Percentiles rank a stretch among this genome's conserved stretches.
Evolutionary conservation across 2,329 filamentous ascomycete genomes (phyloP).

Genomic region (Paecilomyces variotii): DNA sequence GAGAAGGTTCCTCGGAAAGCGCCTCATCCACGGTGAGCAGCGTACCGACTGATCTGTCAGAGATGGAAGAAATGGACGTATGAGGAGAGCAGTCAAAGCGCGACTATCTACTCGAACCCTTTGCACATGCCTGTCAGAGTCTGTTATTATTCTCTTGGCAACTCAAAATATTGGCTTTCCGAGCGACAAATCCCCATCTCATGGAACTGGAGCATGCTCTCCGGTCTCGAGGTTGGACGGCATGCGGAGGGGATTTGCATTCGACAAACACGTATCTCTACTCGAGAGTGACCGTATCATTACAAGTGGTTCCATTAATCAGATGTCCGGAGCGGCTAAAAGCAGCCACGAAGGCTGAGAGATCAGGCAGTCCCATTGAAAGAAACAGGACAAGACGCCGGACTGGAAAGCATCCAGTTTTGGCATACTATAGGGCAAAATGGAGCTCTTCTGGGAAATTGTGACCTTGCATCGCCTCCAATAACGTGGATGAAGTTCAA

Average conservation of each 20-base stretch:
- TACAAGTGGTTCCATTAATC: neutral
- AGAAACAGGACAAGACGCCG: neutral
- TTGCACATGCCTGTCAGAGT: neutral
- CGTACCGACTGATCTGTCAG: constrained; percentile 31
- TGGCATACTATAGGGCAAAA: no score
- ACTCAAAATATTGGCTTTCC: neutral
- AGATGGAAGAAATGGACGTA: constrained; percentile 29
- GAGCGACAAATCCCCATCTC: neutral
- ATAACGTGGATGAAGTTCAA: no score
- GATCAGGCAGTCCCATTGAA: neutral
- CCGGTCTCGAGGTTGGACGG: neutral
- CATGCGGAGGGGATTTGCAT: neutral
- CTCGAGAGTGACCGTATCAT: neutral
- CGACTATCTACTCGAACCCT: neutral
- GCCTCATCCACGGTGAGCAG: constrained; percentile 33
- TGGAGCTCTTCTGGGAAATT: no score
- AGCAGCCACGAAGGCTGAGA: neutral
- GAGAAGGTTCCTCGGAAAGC: constrained; percentile 21
- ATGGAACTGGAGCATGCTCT: neutral
- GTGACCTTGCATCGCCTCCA: no score
- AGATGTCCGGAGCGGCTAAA: neutral
- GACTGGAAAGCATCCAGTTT: no score
- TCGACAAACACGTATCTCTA: neutral
- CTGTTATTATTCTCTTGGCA: neutral
- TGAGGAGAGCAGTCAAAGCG: constrained; percentile 10